Evolutionary conservation across 352 stramenopile genomes (phyloP).

Genomic region (Globisporangium irregulare): DNA sequence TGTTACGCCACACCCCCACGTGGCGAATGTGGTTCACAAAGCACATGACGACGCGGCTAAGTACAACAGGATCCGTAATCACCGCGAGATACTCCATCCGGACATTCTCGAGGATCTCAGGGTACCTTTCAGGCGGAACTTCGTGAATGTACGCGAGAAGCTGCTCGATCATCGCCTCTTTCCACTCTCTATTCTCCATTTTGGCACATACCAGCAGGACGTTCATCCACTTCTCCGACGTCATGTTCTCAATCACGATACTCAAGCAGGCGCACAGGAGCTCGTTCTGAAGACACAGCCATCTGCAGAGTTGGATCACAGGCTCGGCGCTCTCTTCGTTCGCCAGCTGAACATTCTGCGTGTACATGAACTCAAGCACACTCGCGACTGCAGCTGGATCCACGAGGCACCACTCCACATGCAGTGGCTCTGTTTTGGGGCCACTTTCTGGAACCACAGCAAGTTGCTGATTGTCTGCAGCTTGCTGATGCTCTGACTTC

Average conservation of each 20-base stretch:
- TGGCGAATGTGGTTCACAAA: constrained; percentile 44
- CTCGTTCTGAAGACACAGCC: constrained; percentile 35
- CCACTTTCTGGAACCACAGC: neutral
- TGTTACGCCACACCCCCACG: constrained; percentile 46
- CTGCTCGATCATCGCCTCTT: constrained; percentile 27
- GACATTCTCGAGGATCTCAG: constrained; percentile 31
- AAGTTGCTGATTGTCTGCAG: neutral
- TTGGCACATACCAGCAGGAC: constrained; percentile 28
- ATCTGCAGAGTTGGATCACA: constrained; percentile 41
- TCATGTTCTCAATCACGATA: constrained; percentile 27
- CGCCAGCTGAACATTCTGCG: constrained; percentile 31
- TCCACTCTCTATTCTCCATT: constrained; percentile 21
- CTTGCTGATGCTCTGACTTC: neutral
- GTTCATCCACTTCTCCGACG: constrained; percentile 44
- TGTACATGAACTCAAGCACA: constrained; percentile 59
- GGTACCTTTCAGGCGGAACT: constrained; percentile 21
- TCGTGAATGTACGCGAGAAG: constrained; percentile 34
- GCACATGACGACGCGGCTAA: constrained; percentile 35
- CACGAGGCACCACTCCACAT: constrained; percentile 40
- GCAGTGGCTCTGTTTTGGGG: constrained; percentile 16
- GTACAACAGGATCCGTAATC: constrained; percentile 35
- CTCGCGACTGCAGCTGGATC: constrained; percentile 42
- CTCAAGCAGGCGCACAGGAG: constrained; percentile 42
- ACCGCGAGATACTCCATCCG: constrained; percentile 26
- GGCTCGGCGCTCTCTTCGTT: constrained; percentile 29